A percentile compares a stretch with the other conserved stretches of the same genome.
Evolutionary conservation across 768 basidiomycete genomes (phyloP).

Genomic region (Pleurotus salmoneostramineus): DNA sequence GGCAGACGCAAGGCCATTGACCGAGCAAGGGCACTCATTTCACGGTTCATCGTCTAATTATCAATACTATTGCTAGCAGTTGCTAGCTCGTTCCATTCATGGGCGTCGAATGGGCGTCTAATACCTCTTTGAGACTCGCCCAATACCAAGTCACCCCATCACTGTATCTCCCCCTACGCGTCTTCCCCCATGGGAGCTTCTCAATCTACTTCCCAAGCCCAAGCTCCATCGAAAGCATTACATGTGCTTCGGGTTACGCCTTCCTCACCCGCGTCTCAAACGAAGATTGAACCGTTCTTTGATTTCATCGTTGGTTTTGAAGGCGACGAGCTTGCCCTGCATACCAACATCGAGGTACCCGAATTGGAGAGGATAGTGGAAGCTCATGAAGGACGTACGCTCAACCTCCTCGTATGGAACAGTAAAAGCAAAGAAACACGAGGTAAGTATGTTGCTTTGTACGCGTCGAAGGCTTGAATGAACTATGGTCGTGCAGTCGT

Average conservation of each 20-base stretch:
- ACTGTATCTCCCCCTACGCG: background rate
- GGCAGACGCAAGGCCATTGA: too few species aligned
- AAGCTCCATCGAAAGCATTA: conserved; percentile 59
- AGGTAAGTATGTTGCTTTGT: conserved; percentile 38
- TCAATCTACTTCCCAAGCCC: conserved; percentile 54
- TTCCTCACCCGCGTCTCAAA: conserved; percentile 82
- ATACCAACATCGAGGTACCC: conserved; percentile 58
- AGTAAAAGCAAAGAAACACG: conserved; percentile 71
- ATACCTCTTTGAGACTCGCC: too few species aligned
- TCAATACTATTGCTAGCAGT: too few species aligned
- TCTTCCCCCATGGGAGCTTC: conserved; percentile 59
- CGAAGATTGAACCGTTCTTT: conserved; percentile 88
- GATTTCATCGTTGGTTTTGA: conserved; percentile 95
- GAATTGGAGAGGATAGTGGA: conserved; percentile 82
- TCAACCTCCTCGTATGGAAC: conserved; percentile 81
- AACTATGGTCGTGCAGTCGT: conserved; percentile 52
- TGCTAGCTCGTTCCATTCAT: too few species aligned
- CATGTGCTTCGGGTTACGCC: conserved; percentile 91
- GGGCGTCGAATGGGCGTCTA: too few species aligned
- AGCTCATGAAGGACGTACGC: conserved; percentile 63
- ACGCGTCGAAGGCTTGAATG: conserved; percentile 1
- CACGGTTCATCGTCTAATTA: too few species aligned
- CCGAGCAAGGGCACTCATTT: too few species aligned
- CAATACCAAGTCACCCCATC: background rate
- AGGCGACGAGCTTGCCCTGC: conserved; percentile 52